Conservation (phyloP, 2,329 filamentous ascomycete genomes). For the Leptographium procerum region DNA sequence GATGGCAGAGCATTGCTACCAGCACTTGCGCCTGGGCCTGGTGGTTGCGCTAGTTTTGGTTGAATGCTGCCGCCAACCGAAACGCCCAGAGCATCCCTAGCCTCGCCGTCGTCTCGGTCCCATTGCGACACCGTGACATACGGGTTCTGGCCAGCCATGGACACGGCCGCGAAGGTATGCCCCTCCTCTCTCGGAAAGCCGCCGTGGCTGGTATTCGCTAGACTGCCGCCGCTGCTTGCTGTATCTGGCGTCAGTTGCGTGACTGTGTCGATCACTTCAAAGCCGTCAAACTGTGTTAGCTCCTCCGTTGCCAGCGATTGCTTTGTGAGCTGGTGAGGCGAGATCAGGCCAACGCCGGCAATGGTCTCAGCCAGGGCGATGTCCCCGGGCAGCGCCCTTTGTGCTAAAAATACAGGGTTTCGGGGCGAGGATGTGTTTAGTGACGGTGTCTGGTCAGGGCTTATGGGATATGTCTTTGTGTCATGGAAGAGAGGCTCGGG, state of each 20-base stretch:
- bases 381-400: background rate
- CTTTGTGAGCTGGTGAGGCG: conserved; percentile 30
- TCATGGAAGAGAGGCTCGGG: conserved; percentile 14
- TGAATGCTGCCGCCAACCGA: background rate
- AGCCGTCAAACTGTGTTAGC: conserved; percentile 13
- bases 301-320: conserved; percentile 24
- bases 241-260: conserved; percentile 37
- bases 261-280: conserved; percentile 14
- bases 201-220: conserved; percentile 5
- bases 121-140: conserved; percentile 46
- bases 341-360: conserved; percentile 18
- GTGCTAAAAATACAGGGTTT: conserved; percentile 3
- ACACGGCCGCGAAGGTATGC: conserved; percentile 16
- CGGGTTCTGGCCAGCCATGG: conserved; percentile 38
- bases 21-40: conserved; percentile 15
- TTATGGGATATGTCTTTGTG: conserved; percentile 31
- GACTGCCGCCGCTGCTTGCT: conserved; percentile 30
- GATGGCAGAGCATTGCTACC: conserved; percentile 21
- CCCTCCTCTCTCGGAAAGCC: conserved; percentile 36
- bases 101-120: conserved; percentile 18
- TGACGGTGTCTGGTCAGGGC: conserved; percentile 39
- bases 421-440: conserved; percentile 32
- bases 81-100: background rate
- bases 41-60: background rate
- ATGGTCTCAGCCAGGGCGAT: conserved; percentile 11